Percentiles rank a stretch among this genome's conserved stretches.
Conservation (phyloP, 31 red algal genomes). For the Porphyra umbilicalis region DNA sequence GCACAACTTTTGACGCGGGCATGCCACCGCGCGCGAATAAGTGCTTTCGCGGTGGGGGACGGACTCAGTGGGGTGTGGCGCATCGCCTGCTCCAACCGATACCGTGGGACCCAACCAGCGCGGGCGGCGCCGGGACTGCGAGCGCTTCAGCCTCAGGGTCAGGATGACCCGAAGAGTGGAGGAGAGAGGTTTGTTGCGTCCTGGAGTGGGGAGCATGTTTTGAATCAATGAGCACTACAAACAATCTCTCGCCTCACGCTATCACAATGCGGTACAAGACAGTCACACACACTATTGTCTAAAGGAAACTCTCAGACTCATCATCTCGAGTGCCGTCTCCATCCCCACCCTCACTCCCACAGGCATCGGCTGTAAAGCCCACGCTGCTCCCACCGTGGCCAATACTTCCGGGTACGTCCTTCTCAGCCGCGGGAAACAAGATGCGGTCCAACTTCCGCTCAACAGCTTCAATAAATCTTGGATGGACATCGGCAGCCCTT, state of each 20-base stretch:
- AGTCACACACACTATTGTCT: too few species aligned
- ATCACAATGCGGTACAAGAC: too few species aligned
- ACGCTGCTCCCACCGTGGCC: neutral
- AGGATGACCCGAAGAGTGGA: neutral
- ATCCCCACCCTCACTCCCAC: neutral
- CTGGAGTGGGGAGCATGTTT: neutral
- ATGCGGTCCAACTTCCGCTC: neutral
- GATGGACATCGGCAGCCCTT: too few species aligned
- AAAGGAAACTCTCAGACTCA: neutral
- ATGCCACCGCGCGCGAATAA: neutral
- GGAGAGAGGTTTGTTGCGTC: neutral
- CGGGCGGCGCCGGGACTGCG: neutral
- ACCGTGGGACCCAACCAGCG: neutral
- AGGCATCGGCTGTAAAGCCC: neutral
- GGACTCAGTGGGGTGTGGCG: neutral
- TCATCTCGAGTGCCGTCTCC: neutral
- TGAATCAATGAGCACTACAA: too few species aligned
- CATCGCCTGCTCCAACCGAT: neutral
- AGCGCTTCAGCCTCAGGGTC: neutral
- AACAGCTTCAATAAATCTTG: neutral
- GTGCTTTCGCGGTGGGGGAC: neutral
- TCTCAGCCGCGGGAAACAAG: neutral
- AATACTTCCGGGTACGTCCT: too few species aligned
- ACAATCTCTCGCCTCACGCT: too few species aligned
- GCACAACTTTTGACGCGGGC: too few species aligned